A percentile compares a stretch with the other conserved stretches of the same genome.
Conservation (phyloP, 2,329 filamentous ascomycete species). For the Teratosphaeriaceae sp. region DNA sequence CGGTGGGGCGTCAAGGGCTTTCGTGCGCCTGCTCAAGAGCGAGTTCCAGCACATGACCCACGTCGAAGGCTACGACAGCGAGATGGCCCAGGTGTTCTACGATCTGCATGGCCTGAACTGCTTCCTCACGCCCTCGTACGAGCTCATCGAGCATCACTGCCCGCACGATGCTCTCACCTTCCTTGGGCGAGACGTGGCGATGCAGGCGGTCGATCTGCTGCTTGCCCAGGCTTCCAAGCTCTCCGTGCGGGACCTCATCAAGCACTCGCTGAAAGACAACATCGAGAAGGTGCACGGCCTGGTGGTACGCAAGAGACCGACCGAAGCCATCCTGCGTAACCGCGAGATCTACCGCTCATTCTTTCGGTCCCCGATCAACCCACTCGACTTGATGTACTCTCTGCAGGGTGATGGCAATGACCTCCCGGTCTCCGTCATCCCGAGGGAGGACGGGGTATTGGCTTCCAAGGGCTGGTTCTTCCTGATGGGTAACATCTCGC, state of each 20-base stretch:
- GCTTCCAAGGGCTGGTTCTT: constrained; percentile 89
- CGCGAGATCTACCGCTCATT: constrained; percentile 74
- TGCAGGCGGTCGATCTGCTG: constrained; percentile 77
- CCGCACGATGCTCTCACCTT: constrained; percentile 61
- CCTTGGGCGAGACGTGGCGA: constrained; percentile 72
- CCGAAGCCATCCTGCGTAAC: constrained; percentile 79
- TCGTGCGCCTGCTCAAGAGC: constrained; percentile 80
- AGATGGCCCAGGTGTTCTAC: constrained; percentile 77
- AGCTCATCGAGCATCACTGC: constrained; percentile 66
- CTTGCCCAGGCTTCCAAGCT: constrained; percentile 74
- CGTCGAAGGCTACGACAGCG: constrained; percentile 76
- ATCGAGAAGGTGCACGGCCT: constrained; percentile 92
- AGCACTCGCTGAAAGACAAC: constrained; percentile 80
- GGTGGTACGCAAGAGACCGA: constrained; percentile 69
- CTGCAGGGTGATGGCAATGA: constrained; percentile 70
- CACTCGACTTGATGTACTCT: constrained; percentile 71
- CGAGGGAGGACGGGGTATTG: constrained; percentile 58
- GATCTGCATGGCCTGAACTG: constrained; percentile 74
- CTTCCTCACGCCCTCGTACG: constrained; percentile 32
- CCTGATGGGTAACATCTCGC: constrained; percentile 76
- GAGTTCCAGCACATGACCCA: constrained; percentile 73
- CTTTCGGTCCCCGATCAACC: constrained; percentile 77
- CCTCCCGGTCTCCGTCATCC: constrained; percentile 58
- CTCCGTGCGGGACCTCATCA: constrained; percentile 83
- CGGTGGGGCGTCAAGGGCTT: constrained; percentile 76